Evolutionary conservation across 331 rosid genomes (phyloP), one percentile per base, ranked within the genome.

Genomic region (Malus hybrid): DNA sequence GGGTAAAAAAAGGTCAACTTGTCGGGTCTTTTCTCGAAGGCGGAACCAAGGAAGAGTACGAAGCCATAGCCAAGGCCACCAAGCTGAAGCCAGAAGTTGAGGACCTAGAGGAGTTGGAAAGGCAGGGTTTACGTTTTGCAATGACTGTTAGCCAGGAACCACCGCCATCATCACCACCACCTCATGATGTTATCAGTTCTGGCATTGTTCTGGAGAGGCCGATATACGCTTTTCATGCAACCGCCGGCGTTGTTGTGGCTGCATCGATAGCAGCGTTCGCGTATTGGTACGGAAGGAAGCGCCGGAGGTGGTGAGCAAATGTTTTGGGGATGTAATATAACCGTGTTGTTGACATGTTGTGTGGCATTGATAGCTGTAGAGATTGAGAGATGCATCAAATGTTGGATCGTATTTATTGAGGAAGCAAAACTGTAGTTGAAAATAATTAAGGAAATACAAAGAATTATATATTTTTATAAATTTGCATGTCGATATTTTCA

Each of bases 201-300:
- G 84, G 69, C 84, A 69, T 90, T 20, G 82, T 85, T 78, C 19
- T 89, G 84, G 91, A 89, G 52, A 95, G 67, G 82, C 96, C 97
- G 3, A 28, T 89, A 19, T 78, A 87, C 78, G 85, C 83, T 76
- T 90, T 91, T 86, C 97, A 95, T 75, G 97, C 97, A 42, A 76
- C 97, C 0, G 97, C 91, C 0, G 97, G 97, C n/a, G 97, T 95
- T 61, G 57, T 89, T 81, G 32, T 92, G 78, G 97, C 99, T 16
- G 92, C 91, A 60, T 89, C 99, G 6, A 70, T 95, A 74, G 97
- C 97, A 28, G 96, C 96, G 28, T 80, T 89, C 78, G 93, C 97
- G 4, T 92, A 84, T 74, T 89, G 91, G 85, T 92, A 95, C 20
- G 97, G 96, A 13, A 88, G 88, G 83, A 85, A 87, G 85, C 97